A percentile compares a stretch with the other conserved stretches of the same genome.
Evolutionary conservation across 2,329 filamentous ascomycete genomes (phyloP).

Genomic region (Xylariaceae sp.): DNA sequence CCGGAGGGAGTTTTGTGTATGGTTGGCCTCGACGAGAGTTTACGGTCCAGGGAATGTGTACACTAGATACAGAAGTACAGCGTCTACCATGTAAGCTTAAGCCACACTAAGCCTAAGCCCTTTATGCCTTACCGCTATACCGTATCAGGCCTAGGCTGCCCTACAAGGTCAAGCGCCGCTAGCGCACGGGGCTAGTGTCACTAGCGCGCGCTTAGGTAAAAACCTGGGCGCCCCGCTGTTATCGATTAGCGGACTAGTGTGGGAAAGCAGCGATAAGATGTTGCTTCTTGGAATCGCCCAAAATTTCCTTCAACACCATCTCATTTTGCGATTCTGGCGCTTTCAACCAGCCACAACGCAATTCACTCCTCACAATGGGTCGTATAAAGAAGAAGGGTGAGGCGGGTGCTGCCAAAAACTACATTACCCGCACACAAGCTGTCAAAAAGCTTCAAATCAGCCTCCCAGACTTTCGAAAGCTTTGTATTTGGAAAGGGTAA

Average conservation of each 20-base stretch:
- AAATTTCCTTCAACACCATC: slow-evolving; percentile 15
- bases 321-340: slow-evolving; percentile 3
- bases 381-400: slow-evolving; percentile 90
- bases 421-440: slow-evolving; percentile 93
- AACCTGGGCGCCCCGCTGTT: neutral
- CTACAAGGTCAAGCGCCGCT: too few species aligned
- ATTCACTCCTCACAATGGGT: slow-evolving; percentile 47
- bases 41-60: neutral
- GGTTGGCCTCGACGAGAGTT: neutral
- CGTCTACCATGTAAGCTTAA: too few species aligned
- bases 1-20: neutral
- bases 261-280: neutral
- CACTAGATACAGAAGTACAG: neutral
- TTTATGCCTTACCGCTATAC: too few species aligned
- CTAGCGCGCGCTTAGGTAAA: too few species aligned
- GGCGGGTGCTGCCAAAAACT: slow-evolving; percentile 93
- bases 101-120: too few species aligned
- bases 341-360: slow-evolving; percentile 8
- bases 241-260: slow-evolving; percentile 13
- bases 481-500: slow-evolving; percentile 95
- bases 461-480: slow-evolving; percentile 90
- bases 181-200: too few species aligned
- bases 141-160: too few species aligned
- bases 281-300: slow-evolving; percentile 4
- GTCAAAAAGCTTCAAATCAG: slow-evolving; percentile 97